These are phyloP conservation scores for Erigeron canadensis DNA, from an alignment of 129 eudicot species.

Conservation along the genomic window DNA sequence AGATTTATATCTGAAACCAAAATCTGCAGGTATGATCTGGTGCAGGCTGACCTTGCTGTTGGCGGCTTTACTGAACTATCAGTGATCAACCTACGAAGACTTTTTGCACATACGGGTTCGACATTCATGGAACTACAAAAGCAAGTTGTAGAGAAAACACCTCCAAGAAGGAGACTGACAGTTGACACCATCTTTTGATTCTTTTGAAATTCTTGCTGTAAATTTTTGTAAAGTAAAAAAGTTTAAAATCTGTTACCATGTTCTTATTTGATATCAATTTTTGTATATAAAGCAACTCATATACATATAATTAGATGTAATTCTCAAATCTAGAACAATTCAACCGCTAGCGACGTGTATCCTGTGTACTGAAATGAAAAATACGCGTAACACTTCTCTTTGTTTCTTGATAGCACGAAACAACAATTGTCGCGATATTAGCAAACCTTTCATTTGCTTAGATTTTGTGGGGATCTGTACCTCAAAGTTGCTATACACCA, in stretches of 20 bases:
- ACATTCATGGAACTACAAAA: constrained; percentile 87
- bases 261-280: constrained; percentile 11
- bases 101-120: constrained; percentile 74
- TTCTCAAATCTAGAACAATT: constrained; percentile 5
- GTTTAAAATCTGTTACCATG: constrained; percentile 11
- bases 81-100: constrained; percentile 81
- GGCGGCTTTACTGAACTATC: constrained; percentile 84
- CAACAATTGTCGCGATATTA: too few relatives aligned
- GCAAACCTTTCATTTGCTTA: too few relatives aligned
- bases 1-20: constrained; percentile 8
- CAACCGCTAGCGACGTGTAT: constrained; percentile 1
- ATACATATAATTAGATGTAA: constrained; percentile 19
- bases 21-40: constrained; percentile 76
- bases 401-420: background rate
- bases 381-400: background rate
- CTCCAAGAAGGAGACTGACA: constrained; percentile 65
- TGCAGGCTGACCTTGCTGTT: constrained; percentile 96
- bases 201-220: constrained; percentile 26
- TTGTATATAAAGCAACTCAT: constrained; percentile 25
- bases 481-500: too few relatives aligned
- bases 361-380: background rate
- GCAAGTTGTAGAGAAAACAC: constrained; percentile 74
- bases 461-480: too few relatives aligned
- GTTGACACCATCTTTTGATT: constrained; percentile 78
- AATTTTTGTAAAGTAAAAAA: constrained; percentile 35